These are phyloP conservation scores for Sugiyamaella sp. DNA, from an alignment of 1,139 yeast genomes.

Conservation along the genomic window DNA sequence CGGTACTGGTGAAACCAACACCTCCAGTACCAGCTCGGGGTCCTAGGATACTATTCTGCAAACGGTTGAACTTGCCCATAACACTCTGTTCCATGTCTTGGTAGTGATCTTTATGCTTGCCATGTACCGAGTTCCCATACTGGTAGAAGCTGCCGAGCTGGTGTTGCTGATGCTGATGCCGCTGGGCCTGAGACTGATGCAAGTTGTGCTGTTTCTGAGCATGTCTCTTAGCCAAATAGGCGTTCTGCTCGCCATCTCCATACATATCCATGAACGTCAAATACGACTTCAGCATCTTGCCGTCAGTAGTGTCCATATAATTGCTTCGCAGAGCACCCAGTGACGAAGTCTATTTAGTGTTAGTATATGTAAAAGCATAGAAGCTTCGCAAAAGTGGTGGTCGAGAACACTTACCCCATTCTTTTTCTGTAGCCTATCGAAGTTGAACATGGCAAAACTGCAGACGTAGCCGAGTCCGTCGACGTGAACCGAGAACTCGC, in stretches of 20 bases:
- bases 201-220: constrained; percentile 3
- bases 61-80: constrained; percentile 36
- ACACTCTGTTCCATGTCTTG: constrained; percentile 36
- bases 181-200: background rate
- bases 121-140: background rate
- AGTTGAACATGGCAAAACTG: constrained; percentile 88
- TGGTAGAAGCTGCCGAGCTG: background rate
- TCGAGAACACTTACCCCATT: constrained; percentile 18
- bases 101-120: constrained; percentile 7
- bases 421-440: constrained; percentile 45
- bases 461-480: constrained; percentile 96
- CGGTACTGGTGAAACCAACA: background rate
- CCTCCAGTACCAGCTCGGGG: constrained; percentile 3
- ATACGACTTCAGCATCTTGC: constrained; percentile 90
- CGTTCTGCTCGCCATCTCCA: constrained; percentile 45
- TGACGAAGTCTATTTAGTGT: constrained; percentile 21
- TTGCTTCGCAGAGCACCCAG: constrained; percentile 29
- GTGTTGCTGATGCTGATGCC: background rate
- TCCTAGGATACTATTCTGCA: constrained; percentile 20
- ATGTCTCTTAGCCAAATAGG: constrained; percentile 9
- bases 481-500: constrained; percentile 86
- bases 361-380: background rate
- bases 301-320: constrained; percentile 60
- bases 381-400: no score
- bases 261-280: constrained; percentile 85